Evolutionary conservation across 1,284 basidiomycete species (phyloP), one percentile per base, ranked within the genome.

Genomic region (Tetrapyrgos nigripes): DNA sequence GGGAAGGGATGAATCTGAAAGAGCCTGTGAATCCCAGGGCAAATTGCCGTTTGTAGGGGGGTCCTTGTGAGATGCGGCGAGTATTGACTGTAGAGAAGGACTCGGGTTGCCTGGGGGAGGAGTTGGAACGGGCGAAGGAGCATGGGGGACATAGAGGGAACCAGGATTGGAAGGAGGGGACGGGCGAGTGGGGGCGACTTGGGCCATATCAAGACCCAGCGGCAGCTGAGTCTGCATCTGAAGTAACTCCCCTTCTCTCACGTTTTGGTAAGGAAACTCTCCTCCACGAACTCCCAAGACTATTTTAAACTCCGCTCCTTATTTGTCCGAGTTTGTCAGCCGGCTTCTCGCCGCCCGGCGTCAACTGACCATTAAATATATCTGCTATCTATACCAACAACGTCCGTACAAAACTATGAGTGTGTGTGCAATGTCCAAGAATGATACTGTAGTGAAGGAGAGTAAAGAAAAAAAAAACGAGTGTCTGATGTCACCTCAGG

Each of bases 1-100:
- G 37, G 70, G 61, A n/a, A 53, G 46, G 57, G 50, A 44, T 54
- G 61, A 26, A 60, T 71, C 66, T 72, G 66, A 28, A 68, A 63
- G 37, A 65, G 31, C 40, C 63, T 49, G 13, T 58, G 49, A 31
- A 63, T 48, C 76, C 68, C 83, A 86, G 11, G 74, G 67, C 31
- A 74, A 70, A 50, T 67, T 64, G 55, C 78, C 77, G 61, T 80
- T 81, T 19, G 69, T 64, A 56, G 70, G 68, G 1, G 67, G 58
- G 28, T 78, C 80, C 62, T 76, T 79, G 67, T 74, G 82, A 47
- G 77, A 79, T 13, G 82, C 77, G 19, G 82, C 80, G 57, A 88
- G 74, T 62, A 88, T 83, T 44, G 87, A 85, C 63, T 90, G 87
- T 31, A 89, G 78, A 43, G 89, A 87, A 47, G 75, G 82, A 78